Evolutionary conservation across 2,329 filamentous ascomycete genomes (phyloP), one percentile per base, ranked within the genome.

Genomic region (Fusarium anguioides): DNA sequence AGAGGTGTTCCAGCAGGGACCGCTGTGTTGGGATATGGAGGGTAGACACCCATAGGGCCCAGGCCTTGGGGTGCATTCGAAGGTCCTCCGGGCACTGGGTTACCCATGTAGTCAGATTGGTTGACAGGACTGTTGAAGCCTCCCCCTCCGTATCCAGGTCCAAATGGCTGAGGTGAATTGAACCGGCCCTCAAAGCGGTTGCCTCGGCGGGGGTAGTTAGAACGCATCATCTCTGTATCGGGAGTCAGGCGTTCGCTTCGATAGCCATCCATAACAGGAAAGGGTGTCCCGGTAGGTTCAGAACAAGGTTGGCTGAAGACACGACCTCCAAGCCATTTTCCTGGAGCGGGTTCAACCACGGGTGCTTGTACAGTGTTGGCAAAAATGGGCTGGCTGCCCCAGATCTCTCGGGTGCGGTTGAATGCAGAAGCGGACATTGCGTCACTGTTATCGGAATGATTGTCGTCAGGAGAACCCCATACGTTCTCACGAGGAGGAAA

Each of bases 1-100:
- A 94, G 81, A 9, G 89, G 83, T 18, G 89, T 91, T 24, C 88
- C 86, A 63, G 87, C 83, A 24, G 87, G 81, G 6, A n/a, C 15
- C 15, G 31, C 31, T 33, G 31, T 33, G 69, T 84, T 83, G 64
- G 84, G 84, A 70, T 86, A 89, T 37, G 78, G 70, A 51, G 81
- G 78, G 23, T 69, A 69, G 66, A 83, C 74, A 21, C 77, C 78
- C 73, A 82, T 77, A 11, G 76, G 72, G 24, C 75, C 71, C 36
- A 78, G 76, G 35, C 76, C 75, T 27, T 78, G 80, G 12, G 76
- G 64, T 40, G 77, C 72, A 50, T 71, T 75, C 49, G 77, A 72
- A n/a, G 76, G 68, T 45, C 71, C 69, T 39, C 74, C 73, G n/a
- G 75, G 61, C 64, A 81, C 74, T n/a, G 75, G 68, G 10, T 70